Evolutionary conservation across 306 rosid species (phyloP).

Genomic region (Sophora flavescens): DNA sequence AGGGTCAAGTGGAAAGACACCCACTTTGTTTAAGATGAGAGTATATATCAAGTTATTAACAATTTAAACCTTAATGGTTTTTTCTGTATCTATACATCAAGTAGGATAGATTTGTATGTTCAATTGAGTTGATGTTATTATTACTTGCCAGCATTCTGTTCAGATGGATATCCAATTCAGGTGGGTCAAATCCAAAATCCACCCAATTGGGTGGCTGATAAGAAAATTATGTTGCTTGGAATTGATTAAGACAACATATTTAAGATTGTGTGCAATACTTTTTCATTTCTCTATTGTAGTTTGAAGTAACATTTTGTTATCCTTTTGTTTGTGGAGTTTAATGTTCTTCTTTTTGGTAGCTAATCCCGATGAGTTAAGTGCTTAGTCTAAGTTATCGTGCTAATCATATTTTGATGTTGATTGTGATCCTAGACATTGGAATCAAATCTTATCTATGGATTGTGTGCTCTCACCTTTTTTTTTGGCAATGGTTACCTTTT

Average conservation of each 20-base stretch:
- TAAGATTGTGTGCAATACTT: conserved; percentile 8
- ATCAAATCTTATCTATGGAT: conserved; percentile 5
- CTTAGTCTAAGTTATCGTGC: background rate
- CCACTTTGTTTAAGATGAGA: background rate
- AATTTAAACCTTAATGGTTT: background rate
- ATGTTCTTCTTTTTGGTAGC: conserved; percentile 9
- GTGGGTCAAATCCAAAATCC: background rate
- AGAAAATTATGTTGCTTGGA: conserved; percentile 6
- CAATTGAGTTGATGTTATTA: background rate
- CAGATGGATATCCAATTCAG: conserved; percentile 28
- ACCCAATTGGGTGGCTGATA: conserved; percentile 6
- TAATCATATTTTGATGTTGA: conserved; percentile 34
- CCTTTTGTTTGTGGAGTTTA: conserved; percentile 7
- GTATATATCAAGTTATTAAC: background rate
- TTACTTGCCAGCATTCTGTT: conserved; percentile 19
- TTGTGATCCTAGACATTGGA: conserved; percentile 10
- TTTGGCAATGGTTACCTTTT: background rate
- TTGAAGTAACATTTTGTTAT: background rate
- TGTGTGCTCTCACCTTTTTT: conserved; percentile 7
- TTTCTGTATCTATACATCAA: background rate
- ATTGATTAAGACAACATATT: background rate
- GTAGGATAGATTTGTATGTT: background rate
- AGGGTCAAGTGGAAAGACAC: background rate
- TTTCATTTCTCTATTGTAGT: background rate
- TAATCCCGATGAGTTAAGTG: conserved; percentile 1